Conservation (phyloP, 768 basidiomycete species). For the Sarcodon aspratus region DNA sequence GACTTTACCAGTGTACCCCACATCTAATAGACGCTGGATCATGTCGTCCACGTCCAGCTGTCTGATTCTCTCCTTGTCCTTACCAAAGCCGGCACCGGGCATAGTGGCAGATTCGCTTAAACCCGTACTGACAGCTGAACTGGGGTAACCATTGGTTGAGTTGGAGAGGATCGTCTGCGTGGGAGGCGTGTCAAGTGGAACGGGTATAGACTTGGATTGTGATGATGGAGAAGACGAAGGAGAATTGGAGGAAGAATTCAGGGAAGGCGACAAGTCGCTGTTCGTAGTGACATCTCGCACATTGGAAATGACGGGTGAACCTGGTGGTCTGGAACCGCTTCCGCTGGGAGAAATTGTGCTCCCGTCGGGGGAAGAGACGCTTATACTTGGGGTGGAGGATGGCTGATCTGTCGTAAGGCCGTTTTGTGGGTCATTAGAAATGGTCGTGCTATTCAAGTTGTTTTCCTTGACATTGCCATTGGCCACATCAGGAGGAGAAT, state of each 20-base stretch:
- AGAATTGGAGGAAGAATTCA: slow-evolving; percentile 10
- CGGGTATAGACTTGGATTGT: slow-evolving; percentile 23
- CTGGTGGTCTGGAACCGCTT: slow-evolving; percentile 21
- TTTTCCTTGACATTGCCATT: slow-evolving; percentile 27
- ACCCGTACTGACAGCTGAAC: slow-evolving; percentile 32
- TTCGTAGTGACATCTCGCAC: slow-evolving; percentile 14
- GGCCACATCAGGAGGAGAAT: slow-evolving; percentile 28
- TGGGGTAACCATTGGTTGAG: slow-evolving; percentile 37
- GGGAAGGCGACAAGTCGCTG: slow-evolving; percentile 27
- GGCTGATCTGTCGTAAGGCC: slow-evolving; percentile 17
- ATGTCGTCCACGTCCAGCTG: slow-evolving; percentile 94
- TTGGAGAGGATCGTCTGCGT: slow-evolving; percentile 80
- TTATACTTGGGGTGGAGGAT: slow-evolving; percentile 21
- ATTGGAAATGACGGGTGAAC: slow-evolving; percentile 11
- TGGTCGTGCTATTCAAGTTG: slow-evolving; percentile 18
- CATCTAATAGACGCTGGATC: slow-evolving; percentile 91
- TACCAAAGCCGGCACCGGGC: slow-evolving; percentile 28
- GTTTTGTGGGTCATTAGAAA: slow-evolving; percentile 26
- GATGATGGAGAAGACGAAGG: slow-evolving; percentile 11
- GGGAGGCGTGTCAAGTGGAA: slow-evolving; percentile 67
- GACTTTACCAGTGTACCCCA: slow-evolving; percentile 97
- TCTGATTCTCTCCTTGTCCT: slow-evolving; percentile 54
- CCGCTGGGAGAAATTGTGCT: slow-evolving; percentile 28
- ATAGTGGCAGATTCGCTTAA: slow-evolving; percentile 18
- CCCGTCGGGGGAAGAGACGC: slow-evolving; percentile 21